These are phyloP conservation scores for Citrus sinensis DNA, from an alignment of 345 rosid species.

Conservation along the genomic window DVS_A1.0 CM039163.1:7624001-7624500, in stretches of 20 bases:
- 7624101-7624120: slow-evolving; percentile 31
- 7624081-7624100: slow-evolving; percentile 19
- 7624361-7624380: slow-evolving; percentile 23
- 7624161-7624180: slow-evolving; percentile 23
- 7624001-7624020: slow-evolving; percentile 19
- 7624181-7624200: slow-evolving; percentile 17
- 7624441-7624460: background rate
- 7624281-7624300: slow-evolving; percentile 26
- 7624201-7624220: background rate
- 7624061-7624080: slow-evolving; percentile 7
- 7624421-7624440: background rate
- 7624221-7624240: background rate
- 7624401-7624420: slow-evolving; percentile 39
- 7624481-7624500: slow-evolving; percentile 18
- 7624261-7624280: background rate
- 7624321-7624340: slow-evolving; percentile 33
- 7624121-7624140: slow-evolving; percentile 36
- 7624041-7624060: slow-evolving; percentile 47
- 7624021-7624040: slow-evolving; percentile 28
- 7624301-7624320: slow-evolving; percentile 37
- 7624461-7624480: background rate
- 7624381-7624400: slow-evolving; percentile 37
- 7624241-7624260: background rate
- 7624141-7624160: slow-evolving; percentile 31
- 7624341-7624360: slow-evolving; percentile 43